Conservation (phyloP, 441 rosid species). For the Erodium texanum region DNA sequence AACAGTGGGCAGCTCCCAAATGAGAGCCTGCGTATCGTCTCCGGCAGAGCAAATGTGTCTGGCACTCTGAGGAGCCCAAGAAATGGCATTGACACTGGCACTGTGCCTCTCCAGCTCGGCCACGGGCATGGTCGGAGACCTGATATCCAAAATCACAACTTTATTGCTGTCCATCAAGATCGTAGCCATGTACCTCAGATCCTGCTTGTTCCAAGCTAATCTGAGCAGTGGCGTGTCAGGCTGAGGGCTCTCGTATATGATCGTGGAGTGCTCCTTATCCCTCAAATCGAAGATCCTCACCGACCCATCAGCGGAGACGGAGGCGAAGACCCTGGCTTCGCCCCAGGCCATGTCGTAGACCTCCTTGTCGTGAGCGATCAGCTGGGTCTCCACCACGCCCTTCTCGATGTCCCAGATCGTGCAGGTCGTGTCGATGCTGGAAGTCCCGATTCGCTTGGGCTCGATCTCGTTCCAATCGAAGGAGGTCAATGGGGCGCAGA, state of each 20-base stretch:
- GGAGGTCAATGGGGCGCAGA: conserved; percentile 89
- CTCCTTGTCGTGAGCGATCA: conserved; percentile 91
- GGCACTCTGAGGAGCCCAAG: conserved; percentile 88
- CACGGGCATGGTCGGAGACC: conserved; percentile 79
- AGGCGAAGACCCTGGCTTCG: conserved; percentile 80
- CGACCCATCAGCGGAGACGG: conserved; percentile 92
- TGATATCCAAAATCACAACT: conserved; percentile 80
- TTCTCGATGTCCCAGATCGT: conserved; percentile 89
- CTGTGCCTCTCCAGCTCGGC: conserved; percentile 86
- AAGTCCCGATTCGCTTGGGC: conserved; percentile 84
- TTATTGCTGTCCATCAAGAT: conserved; percentile 84
- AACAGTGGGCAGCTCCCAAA: conserved; percentile 87
- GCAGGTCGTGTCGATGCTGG: conserved; percentile 85
- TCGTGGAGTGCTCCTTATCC: conserved; percentile 87
- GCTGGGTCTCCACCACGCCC: conserved; percentile 69
- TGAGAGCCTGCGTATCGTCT: conserved; percentile 71
- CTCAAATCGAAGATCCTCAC: conserved; percentile 79
- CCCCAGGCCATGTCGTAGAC: conserved; percentile 97
- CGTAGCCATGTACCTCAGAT: conserved; percentile 76
- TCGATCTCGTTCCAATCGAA: conserved; percentile 94
- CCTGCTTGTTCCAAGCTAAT: conserved; percentile 95
- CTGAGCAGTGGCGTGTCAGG: conserved; percentile 84
- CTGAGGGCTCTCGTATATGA: conserved; percentile 79
- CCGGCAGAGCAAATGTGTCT: conserved; percentile 82
- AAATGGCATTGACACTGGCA: conserved; percentile 73